Evolutionary conservation across 225 moss, liverwort and hornwort species (phyloP), one percentile per base, ranked within the genome.

Genomic region (Bryum argenteum): DNA sequence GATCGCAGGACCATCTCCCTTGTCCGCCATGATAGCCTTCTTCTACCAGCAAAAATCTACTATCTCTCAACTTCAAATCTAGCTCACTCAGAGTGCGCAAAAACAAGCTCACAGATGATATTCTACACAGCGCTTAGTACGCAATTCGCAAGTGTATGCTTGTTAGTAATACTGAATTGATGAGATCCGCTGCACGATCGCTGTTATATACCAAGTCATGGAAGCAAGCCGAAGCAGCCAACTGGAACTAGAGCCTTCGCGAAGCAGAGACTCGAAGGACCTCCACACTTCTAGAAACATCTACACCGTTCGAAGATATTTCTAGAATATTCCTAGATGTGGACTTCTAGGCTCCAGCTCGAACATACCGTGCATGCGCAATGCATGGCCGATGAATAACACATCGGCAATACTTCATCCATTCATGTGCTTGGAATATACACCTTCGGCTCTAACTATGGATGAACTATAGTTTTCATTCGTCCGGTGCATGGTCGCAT

Each of bases 1-100:
- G 20, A 81, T 77, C 33, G 77, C 53, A 15, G 81, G 65, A 0
- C 77, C 77, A 9, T 81, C 77, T 21, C 67, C 16, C 53, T 73
- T 69, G 18, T 54, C 73, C 51, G 81, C 81, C 81, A 81, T 76
- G 11, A 9, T 38, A n/a, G 6, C n/a, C 17, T 48, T 51, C 51
- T 51, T 48, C 65, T 44, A 44, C 5, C 15, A 37, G 0, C 1
- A 14, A 2, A 4, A 58, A n/a, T 58, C 44, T 11, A 16, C 41
- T 68, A 54, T 28, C 61, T 41, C 63, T 63, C 44, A 44, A 8
- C 22, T 21, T 61, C 20, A 37, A 56, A 3, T 43, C 44, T 44
- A 44, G 3, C 45, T 10, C 48, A 11, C 17, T 48, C 48, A 17
- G 6, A 15, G 2, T 33, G 33, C 33, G n/a, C n/a, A n/a, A 33